Percentiles rank a stretch among this genome's conserved stretches.
Conservation (phyloP, 306 rosid species). For the Fragaria iinumae region DNA sequence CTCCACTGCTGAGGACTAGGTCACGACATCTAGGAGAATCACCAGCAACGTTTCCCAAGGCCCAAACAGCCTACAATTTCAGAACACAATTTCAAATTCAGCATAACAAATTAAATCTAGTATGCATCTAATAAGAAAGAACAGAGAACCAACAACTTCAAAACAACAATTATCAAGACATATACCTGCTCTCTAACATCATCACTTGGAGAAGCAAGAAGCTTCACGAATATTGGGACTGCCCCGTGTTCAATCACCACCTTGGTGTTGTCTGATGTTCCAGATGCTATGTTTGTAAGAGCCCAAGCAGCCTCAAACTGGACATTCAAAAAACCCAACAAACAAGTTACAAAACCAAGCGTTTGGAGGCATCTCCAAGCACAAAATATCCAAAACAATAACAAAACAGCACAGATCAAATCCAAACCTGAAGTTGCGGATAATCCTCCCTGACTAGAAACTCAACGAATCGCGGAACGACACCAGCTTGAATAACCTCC, state of each 20-base stretch:
- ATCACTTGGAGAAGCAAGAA: conserved; percentile 85
- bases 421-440: conserved; percentile 79
- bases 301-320: conserved; percentile 99
- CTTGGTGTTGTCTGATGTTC: conserved; percentile 87
- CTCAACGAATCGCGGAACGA: conserved; percentile 83
- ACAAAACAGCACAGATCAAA: neutral
- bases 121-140: neutral
- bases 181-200: conserved; percentile 96
- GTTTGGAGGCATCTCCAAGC: neutral
- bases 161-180: neutral
- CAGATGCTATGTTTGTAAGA: conserved; percentile 89
- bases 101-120: neutral
- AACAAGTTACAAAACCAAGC: neutral
- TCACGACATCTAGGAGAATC: conserved; percentile 95
- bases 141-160: neutral
- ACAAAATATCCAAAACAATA: neutral
- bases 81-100: neutral
- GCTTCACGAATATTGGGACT: conserved; percentile 83
- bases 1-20: conserved; percentile 82
- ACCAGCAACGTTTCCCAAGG: conserved; percentile 94
- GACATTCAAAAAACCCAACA: conserved; percentile 11
- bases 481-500: conserved; percentile 91
- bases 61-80: conserved; percentile 84
- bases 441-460: conserved; percentile 83
- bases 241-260: conserved; percentile 94